These are phyloP conservation scores for Polymyxa betae DNA, from an alignment of 208 protist genomes.

Conservation along the genomic window DNA sequence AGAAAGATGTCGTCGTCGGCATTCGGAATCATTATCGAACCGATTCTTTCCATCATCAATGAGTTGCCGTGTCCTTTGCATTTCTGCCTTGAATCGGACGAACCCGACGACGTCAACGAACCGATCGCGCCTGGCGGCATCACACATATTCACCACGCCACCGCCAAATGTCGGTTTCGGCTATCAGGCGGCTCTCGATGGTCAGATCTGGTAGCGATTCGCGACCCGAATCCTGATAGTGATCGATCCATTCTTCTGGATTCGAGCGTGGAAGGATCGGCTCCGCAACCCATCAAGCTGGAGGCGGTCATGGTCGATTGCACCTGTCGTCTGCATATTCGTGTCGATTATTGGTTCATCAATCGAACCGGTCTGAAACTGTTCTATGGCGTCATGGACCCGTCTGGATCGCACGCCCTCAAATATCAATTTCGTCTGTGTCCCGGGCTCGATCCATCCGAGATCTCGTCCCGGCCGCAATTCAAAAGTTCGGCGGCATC, in stretches of 20 bases:
- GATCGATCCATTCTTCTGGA: background rate
- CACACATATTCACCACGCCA: background rate
- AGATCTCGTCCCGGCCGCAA: background rate
- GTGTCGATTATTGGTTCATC: slow-evolving; percentile 7
- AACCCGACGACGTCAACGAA: background rate
- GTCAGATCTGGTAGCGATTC: slow-evolving; percentile 1
- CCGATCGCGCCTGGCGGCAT: background rate
- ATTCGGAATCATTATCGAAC: background rate
- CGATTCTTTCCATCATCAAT: background rate
- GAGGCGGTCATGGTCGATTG: background rate
- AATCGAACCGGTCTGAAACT: slow-evolving; percentile 21
- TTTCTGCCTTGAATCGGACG: background rate
- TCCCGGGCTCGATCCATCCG: background rate
- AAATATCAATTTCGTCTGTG: background rate
- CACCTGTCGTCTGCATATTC: background rate
- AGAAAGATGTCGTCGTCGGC: background rate
- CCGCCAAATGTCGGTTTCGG: background rate
- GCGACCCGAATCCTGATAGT: background rate
- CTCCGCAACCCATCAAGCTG: background rate
- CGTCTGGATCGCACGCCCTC: background rate
- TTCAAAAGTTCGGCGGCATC: background rate
- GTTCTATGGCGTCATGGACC: background rate
- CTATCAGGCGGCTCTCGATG: background rate
- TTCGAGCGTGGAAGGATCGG: background rate
- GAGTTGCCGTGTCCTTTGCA: background rate